phyloP scores from a whole-genome alignment of 495 filamentous ascomycete genomes.

The Trichoderma virens region DNA sequence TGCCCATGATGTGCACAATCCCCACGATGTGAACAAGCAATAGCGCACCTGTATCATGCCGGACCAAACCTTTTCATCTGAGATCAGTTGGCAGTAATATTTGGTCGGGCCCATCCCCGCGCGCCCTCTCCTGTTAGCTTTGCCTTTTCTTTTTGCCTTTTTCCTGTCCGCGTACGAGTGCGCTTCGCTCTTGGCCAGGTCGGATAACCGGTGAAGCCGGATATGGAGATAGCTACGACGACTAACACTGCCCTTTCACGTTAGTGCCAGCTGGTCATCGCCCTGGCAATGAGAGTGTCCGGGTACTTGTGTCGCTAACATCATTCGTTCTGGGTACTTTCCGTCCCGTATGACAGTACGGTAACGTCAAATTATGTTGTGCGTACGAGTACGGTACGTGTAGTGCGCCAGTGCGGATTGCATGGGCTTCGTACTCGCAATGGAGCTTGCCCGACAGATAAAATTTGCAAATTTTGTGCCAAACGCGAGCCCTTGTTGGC shows the following conservation, averaged over 20 bases:
- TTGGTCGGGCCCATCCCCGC: not conserved
- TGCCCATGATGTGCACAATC: not conserved
- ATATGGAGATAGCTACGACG: not conserved
- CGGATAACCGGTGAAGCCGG: not conserved
- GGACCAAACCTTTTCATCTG: not conserved
- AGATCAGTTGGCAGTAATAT: not conserved
- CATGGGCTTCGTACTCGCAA: not conserved
- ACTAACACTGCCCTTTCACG: not conserved
- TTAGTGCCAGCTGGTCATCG: not conserved
- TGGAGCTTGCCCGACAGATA: slow-evolving; percentile 1
- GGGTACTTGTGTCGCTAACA: not conserved
- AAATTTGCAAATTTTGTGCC: slow-evolving; percentile 2
- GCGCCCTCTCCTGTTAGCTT: not conserved
- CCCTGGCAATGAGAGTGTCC: not conserved
- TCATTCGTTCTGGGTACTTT: not conserved
- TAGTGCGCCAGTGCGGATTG: not conserved
- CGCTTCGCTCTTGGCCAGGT: not conserved
- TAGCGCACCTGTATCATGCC: not conserved
- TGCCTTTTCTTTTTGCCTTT: not conserved
- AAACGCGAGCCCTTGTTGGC: not conserved
- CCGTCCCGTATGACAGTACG: too few relatives aligned
- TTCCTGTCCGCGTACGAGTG: too few relatives aligned
- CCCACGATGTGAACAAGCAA: not conserved
- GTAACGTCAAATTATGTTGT: too few relatives aligned
- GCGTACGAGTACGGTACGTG: not conserved